These are phyloP conservation scores for Ophiorrhiza pumila DNA, from an alignment of 257 asterid genomes.

Conservation along the genomic window DNA sequence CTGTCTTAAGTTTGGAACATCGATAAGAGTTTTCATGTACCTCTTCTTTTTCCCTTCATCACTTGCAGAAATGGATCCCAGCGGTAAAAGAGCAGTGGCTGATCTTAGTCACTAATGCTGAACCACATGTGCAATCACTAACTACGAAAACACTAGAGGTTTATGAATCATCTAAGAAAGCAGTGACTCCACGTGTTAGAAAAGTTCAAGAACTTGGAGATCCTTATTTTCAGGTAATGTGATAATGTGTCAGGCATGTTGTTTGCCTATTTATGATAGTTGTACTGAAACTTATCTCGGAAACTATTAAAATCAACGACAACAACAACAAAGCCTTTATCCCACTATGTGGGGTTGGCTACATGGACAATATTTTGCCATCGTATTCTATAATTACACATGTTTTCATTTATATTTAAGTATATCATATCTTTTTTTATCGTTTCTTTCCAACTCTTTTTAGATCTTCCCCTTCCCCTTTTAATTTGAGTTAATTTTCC, in stretches of 20 bases:
- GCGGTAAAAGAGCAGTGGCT: constrained; percentile 75
- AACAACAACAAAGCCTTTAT: too few species aligned
- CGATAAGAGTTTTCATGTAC: neutral
- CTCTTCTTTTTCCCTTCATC: constrained; percentile 15
- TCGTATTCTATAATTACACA: too few species aligned
- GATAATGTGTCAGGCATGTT: constrained; percentile 6
- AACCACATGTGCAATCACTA: constrained; percentile 66
- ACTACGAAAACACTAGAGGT: constrained; percentile 54
- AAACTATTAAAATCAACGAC: too few species aligned
- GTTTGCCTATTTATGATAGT: neutral
- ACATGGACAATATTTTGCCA: too few species aligned
- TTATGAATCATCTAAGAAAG: constrained; percentile 53
- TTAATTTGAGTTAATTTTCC: too few species aligned
- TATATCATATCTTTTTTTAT: too few species aligned
- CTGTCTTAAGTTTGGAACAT: neutral
- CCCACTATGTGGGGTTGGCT: too few species aligned
- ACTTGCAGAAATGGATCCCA: constrained; percentile 73
- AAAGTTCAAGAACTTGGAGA: constrained; percentile 63
- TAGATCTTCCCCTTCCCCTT: too few species aligned
- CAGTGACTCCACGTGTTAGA: constrained; percentile 61
- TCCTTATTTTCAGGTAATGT: constrained; percentile 74
- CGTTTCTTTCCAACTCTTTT: too few species aligned
- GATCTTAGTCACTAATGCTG: constrained; percentile 48
- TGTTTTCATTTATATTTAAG: too few species aligned
- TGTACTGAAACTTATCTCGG: neutral